Base-by-base conservation (phyloP, 306 rosid genomes). In the Glycine soja region DNA sequence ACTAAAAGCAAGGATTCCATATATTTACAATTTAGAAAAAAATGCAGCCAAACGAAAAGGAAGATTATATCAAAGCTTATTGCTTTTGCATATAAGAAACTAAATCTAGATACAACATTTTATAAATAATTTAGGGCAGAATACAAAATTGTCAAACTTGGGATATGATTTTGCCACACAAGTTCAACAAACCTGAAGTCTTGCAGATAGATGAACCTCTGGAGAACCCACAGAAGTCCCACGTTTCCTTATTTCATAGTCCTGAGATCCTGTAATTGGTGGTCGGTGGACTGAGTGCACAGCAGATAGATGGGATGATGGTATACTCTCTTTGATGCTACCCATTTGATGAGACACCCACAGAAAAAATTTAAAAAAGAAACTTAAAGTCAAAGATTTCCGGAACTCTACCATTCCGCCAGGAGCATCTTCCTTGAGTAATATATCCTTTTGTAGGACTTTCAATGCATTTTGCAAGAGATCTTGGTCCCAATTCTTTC, bases 341-440 rank as follows among this genome's bases (percentile, higher is more conserved):
- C 78, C 89, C 81, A 93, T 80, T 82, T 89, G 93, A 82, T 93
- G 91, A 88, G 99, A 91, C 72, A 93, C 99, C 99, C 97, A 95
- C 13, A 93, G 90, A 82, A 91, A 93, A 83, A 93, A 90, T 83
- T 95, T 95, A 66, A 95, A 95, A 83, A 93, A 95, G 89, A 93
- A 95, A 87, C 98, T 89, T 36, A 86, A 59, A 24, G 88, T 91
- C 87, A 95, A 83, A 80, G 99, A 91, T 79, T 85, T 91, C 56
- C 98, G 90, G 65, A 93, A 95, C 88, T 93, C 99, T 77, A 95
- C 92, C 99, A 95, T 95, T 77, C 98, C 99, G 70, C 97, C 99
- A 3, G 99, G 99, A 79, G 99, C 98, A 64, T 87, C 72, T 58
- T 88, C 96, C 75, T 87, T 89, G 32, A 95, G 89, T 64, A 73